phyloP scores from a whole-genome alignment of 805 yeast species.

The Yarrowia bubula region DNA sequence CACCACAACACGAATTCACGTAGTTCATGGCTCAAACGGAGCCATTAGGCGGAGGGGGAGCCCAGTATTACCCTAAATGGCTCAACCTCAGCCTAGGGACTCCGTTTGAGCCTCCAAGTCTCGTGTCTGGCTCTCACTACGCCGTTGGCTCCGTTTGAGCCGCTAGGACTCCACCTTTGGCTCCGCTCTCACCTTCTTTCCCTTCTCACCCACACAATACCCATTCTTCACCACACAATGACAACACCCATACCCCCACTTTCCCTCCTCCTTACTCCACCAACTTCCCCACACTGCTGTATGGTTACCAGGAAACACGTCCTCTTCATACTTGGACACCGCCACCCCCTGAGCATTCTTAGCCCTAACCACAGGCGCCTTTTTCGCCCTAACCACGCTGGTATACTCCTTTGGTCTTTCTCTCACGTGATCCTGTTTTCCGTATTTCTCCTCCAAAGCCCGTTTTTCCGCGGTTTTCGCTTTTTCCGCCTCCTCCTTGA shows the following conservation, averaged over 20 bases:
- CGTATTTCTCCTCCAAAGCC: constrained; percentile 8
- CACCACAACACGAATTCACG: too few species aligned
- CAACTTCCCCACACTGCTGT: constrained; percentile 48
- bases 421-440: constrained; percentile 35
- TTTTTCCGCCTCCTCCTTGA: constrained; percentile 37
- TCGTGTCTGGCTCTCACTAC: too few species aligned
- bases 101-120: too few species aligned
- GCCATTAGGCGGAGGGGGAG: too few species aligned
- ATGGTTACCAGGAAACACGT: constrained; percentile 43
- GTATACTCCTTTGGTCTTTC: constrained; percentile 31
- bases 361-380: neutral
- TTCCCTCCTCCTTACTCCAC: constrained; percentile 39
- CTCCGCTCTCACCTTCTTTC: constrained; percentile 25
- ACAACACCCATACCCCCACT: constrained; percentile 50
- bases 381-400: neutral
- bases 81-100: too few species aligned
- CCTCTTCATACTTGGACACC: constrained; percentile 42
- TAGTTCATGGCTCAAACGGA: too few species aligned
- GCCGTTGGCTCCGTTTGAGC: too few species aligned
- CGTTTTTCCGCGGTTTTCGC: neutral
- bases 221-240: constrained; percentile 39
- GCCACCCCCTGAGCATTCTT: constrained; percentile 8
- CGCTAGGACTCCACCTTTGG: neutral
- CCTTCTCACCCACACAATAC: constrained; percentile 40
- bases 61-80: too few species aligned